These are phyloP conservation scores for Seiridium cupressi DNA, from an alignment of 2,329 filamentous ascomycete species.

Conservation along the genomic window DNA sequence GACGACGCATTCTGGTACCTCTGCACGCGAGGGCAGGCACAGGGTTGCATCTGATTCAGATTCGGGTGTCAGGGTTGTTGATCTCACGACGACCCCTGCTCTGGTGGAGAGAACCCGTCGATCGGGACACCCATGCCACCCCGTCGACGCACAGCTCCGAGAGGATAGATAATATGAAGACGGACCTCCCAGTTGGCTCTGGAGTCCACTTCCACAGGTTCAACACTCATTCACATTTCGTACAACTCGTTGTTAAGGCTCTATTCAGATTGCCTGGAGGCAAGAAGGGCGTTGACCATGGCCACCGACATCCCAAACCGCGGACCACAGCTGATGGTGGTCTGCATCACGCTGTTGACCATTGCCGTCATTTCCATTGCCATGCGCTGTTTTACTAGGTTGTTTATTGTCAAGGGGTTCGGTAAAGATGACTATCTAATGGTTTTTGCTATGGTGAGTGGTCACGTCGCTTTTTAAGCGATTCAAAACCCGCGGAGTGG, in stretches of 20 bases:
- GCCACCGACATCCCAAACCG: constrained; percentile 7
- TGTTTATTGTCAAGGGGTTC: constrained; percentile 8
- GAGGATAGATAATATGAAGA: background rate
- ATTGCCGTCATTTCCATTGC: constrained; percentile 4
- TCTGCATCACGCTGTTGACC: constrained; percentile 5
- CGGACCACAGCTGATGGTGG: constrained; percentile 6
- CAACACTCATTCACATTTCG: background rate
- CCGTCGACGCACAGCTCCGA: background rate
- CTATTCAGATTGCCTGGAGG: background rate
- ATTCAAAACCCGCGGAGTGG: background rate
- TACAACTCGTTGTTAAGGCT: background rate
- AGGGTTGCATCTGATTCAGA: background rate
- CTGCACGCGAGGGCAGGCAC: background rate
- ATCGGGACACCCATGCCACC: background rate
- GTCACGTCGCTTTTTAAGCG: too few relatives aligned
- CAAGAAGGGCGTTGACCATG: background rate
- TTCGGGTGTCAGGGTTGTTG: background rate
- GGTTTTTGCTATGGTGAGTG: constrained; percentile 8
- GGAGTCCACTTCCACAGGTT: background rate
- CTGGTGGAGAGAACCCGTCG: background rate
- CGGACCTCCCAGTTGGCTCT: background rate
- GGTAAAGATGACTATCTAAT: constrained; percentile 10
- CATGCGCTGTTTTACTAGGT: constrained; percentile 4
- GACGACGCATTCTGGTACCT: background rate
- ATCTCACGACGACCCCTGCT: background rate